Evolutionary conservation across 2,329 filamentous ascomycete genomes (phyloP).

Genomic region (Gaeumannomyces tritici): DNA sequence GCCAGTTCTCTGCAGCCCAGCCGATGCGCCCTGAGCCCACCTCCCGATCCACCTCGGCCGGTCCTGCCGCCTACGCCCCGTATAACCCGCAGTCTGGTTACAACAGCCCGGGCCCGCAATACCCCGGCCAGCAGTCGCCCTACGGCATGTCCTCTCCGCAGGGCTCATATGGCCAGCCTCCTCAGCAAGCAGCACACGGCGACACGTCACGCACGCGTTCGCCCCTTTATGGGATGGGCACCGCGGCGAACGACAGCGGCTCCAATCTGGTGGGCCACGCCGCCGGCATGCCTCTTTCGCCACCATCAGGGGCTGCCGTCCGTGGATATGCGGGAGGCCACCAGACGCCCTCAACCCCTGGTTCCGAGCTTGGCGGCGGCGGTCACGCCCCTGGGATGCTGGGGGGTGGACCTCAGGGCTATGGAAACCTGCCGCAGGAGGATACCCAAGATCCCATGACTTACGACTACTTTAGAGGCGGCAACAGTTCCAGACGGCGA

Average conservation of each 20-base stretch:
- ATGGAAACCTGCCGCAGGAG: constrained; percentile 47
- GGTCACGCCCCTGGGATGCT: constrained; percentile 38
- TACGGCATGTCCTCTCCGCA: not conserved
- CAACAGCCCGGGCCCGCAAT: not conserved
- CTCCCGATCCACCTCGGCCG: not conserved
- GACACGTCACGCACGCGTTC: constrained; percentile 27
- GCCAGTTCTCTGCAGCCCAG: constrained; percentile 10
- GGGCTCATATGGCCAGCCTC: not conserved
- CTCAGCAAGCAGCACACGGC: constrained; percentile 4
- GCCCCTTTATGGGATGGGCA: constrained; percentile 32
- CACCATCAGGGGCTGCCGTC: constrained; percentile 11
- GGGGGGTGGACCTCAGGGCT: constrained; percentile 48
- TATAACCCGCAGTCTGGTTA: not conserved
- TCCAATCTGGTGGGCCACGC: constrained; percentile 43
- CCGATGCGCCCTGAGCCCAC: not conserved
- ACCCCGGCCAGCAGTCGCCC: not conserved
- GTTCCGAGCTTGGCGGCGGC: not conserved
- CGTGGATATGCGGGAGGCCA: not conserved
- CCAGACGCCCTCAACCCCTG: not conserved
- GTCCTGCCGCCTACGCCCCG: not conserved
- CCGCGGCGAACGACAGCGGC: constrained; percentile 42
- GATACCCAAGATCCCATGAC: constrained; percentile 38
- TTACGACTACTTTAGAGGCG: constrained; percentile 49
- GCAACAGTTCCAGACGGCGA: constrained; percentile 6
- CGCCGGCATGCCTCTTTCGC: constrained; percentile 37